These are phyloP conservation scores for Mycena leptocephala DNA, from an alignment of 768 basidiomycete species.

Conservation along the genomic window DNA sequence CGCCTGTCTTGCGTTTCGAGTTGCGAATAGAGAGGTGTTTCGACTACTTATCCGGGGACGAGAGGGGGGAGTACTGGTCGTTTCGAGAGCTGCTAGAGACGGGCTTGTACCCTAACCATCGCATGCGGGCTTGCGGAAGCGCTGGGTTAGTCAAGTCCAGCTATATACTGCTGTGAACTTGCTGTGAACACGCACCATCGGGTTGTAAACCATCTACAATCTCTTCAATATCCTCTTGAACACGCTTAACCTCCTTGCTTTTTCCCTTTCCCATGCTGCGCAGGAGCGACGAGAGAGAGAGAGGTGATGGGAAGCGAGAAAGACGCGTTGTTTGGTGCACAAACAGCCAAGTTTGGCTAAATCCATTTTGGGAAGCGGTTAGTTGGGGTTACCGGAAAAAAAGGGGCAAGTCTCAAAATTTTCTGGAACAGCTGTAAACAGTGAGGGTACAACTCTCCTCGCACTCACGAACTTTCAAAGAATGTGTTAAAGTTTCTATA, in stretches of 20 bases:
- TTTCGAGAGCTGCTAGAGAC: not conserved
- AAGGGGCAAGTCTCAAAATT: too few relatives aligned
- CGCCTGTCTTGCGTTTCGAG: not conserved
- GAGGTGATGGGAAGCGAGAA: not conserved
- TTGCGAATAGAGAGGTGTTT: too few relatives aligned
- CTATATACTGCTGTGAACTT: not conserved
- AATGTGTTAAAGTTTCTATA: too few relatives aligned
- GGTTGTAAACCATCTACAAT: not conserved
- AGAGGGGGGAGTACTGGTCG: not conserved
- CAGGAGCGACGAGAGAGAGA: not conserved
- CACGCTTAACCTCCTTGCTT: not conserved
- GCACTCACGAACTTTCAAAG: too few relatives aligned
- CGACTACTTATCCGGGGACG: not conserved
- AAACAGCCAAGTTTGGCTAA: too few relatives aligned
- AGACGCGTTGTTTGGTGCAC: too few relatives aligned
- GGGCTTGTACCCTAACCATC: not conserved
- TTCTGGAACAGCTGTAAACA: too few relatives aligned
- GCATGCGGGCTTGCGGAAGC: not conserved
- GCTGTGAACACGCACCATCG: not conserved
- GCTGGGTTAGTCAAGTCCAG: not conserved
- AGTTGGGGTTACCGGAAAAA: too few relatives aligned
- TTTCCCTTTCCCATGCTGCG: not conserved
- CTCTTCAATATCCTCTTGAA: not conserved
- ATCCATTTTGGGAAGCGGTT: too few relatives aligned
- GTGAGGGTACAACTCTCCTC: too few relatives aligned